Conservation (phyloP, 345 rosid species). For the Eucalyptus lansdowneana region DNA sequence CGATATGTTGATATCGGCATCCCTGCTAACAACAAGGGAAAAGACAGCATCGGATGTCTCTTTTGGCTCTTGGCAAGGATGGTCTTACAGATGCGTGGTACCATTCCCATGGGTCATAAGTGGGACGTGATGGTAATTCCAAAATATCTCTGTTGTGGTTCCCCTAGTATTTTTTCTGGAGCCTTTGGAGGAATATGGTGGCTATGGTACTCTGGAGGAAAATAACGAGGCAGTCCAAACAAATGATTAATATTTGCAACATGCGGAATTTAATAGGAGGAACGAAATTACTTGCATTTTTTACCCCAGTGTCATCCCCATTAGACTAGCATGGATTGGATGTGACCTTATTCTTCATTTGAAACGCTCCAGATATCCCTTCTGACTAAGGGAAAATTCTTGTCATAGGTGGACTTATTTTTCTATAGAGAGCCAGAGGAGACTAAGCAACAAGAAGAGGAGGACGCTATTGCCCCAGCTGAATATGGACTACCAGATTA, state of each 20-base stretch:
- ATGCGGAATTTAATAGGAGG: background rate
- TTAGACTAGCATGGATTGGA: background rate
- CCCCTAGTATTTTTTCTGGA: background rate
- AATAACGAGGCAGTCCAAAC: background rate
- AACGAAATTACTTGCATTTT: background rate
- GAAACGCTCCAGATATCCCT: background rate
- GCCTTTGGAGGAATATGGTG: background rate
- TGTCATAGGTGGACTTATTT: slow-evolving; percentile 47
- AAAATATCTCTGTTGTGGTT: background rate
- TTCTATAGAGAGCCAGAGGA: slow-evolving; percentile 78
- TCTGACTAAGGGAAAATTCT: background rate
- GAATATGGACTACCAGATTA: slow-evolving; percentile 26
- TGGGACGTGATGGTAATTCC: slow-evolving; percentile 73
- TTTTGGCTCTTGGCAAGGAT: slow-evolving; percentile 90
- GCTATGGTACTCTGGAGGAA: background rate
- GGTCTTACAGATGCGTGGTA: slow-evolving; percentile 96
- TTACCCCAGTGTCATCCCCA: background rate
- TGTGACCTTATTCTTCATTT: background rate
- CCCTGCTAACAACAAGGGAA: slow-evolving; percentile 93
- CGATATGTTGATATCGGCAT: slow-evolving; percentile 79
- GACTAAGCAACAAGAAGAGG: slow-evolving; percentile 41
- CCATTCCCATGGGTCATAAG: slow-evolving; percentile 56
- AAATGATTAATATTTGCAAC: background rate
- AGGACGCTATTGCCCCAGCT: slow-evolving; percentile 25
- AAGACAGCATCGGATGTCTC: slow-evolving; percentile 85